Conservation (phyloP, 2,329 filamentous ascomycete genomes). For the Aureobasidium musti region DNA sequence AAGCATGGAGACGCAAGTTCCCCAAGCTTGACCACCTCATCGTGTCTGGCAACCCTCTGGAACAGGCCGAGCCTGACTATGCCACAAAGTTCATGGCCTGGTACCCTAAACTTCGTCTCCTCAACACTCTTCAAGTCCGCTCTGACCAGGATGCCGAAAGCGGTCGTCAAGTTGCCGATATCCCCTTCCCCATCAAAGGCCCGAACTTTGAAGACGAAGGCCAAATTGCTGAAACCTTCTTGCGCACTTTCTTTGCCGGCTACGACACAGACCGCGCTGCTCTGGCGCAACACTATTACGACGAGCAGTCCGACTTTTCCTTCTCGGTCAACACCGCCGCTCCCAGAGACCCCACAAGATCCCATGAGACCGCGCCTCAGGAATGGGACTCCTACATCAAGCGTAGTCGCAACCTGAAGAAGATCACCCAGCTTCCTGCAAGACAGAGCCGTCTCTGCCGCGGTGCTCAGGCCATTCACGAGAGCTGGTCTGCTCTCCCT, state of each 20-base stretch:
- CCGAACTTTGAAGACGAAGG: conserved; percentile 74
- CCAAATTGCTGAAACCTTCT: conserved; percentile 72
- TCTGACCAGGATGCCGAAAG: conserved; percentile 69
- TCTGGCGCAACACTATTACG: conserved; percentile 70
- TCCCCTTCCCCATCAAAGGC: conserved; percentile 62
- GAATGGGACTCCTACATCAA: conserved; percentile 76
- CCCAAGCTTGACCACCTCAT: conserved; percentile 77
- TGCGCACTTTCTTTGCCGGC: conserved; percentile 70
- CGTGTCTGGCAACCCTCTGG: conserved; percentile 73
- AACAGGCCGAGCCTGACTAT: conserved; percentile 53
- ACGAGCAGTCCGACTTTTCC: conserved; percentile 73
- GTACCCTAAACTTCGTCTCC: conserved; percentile 76
- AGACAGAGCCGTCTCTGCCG: conserved; percentile 66
- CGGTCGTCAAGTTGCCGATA: conserved; percentile 54
- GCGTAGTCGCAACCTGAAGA: conserved; percentile 74
- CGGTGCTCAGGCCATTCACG: conserved; percentile 65
- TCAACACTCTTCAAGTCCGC: conserved; percentile 75
- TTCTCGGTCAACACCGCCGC: conserved; percentile 68
- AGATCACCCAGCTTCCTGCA: conserved; percentile 62
- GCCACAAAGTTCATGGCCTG: conserved; percentile 71
- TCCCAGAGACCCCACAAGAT: conserved; percentile 49
- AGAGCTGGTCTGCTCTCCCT: conserved; percentile 70
- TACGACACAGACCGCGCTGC: conserved; percentile 71
- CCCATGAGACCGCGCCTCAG: conserved; percentile 47
- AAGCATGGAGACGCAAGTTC: conserved; percentile 78